These are phyloP conservation scores for Plasmodium fragile DNA, from an alignment of 169 alveolate genomes.

Conservation along the genomic window DNA sequence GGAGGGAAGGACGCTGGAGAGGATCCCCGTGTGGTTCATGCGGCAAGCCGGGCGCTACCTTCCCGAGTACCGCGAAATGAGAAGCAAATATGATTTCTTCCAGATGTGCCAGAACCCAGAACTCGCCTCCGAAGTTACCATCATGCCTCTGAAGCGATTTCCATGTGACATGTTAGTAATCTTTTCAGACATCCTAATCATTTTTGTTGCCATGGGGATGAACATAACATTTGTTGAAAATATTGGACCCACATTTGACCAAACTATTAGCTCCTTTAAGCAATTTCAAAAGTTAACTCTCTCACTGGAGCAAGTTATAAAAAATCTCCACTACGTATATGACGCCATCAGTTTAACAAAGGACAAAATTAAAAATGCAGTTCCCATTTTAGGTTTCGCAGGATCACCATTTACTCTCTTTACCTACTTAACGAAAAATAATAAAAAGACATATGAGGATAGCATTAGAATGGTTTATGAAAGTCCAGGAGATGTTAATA, in stretches of 20 bases:
- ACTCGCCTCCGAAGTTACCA: slow-evolving; percentile 87
- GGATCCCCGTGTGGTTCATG: slow-evolving; percentile 90
- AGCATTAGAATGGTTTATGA: slow-evolving; percentile 80
- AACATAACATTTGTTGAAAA: slow-evolving; percentile 18
- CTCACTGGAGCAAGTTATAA: slow-evolving; percentile 74
- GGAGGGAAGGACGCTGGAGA: slow-evolving; percentile 67
- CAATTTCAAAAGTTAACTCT: slow-evolving; percentile 48
- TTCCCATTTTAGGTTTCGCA: slow-evolving; percentile 88
- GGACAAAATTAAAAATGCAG: slow-evolving; percentile 77
- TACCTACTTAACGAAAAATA: slow-evolving; percentile 88
- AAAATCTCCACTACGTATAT: slow-evolving; percentile 83
- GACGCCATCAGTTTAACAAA: slow-evolving; percentile 82
- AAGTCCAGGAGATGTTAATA: slow-evolving; percentile 79
- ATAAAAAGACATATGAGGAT: slow-evolving; percentile 78
- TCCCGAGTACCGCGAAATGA: slow-evolving; percentile 84
- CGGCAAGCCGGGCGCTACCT: slow-evolving; percentile 91
- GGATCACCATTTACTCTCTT: slow-evolving; percentile 91
- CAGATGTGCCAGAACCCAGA: slow-evolving; percentile 88
- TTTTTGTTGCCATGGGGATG: slow-evolving; percentile 82
- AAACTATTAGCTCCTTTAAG: slow-evolving; percentile 19
- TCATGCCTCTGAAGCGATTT: slow-evolving; percentile 87
- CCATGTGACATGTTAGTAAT: slow-evolving; percentile 84
- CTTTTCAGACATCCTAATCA: slow-evolving; percentile 88
- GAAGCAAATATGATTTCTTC: slow-evolving; percentile 81
- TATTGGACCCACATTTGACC: slow-evolving; percentile 80